These are phyloP conservation scores for Myxozyma mucilagina DNA, from an alignment of 805 yeast species.

Conservation along the genomic window DNA sequence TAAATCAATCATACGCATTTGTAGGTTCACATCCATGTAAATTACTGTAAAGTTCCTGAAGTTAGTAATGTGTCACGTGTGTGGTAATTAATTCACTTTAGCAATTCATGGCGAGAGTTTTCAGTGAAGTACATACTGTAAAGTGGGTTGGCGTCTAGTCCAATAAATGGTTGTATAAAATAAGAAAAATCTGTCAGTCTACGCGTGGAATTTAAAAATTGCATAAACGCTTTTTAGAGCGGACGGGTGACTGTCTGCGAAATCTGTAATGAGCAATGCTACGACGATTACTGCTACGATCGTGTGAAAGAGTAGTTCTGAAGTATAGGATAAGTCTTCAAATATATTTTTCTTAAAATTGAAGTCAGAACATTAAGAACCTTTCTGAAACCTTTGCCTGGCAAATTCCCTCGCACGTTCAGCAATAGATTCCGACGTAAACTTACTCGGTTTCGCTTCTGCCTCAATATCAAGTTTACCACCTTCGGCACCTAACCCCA, in stretches of 20 bases:
- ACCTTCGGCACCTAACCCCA: constrained; percentile 24
- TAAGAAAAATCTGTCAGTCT: no score
- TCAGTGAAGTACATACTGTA: no score
- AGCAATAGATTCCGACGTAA: constrained; percentile 1
- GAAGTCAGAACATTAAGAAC: neutral
- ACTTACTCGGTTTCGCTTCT: neutral
- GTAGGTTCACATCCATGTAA: neutral
- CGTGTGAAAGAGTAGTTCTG: no score
- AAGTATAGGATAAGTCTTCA: neutral
- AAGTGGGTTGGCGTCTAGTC: no score
- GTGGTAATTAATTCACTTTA: neutral
- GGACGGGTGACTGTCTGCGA: no score
- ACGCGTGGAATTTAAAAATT: no score
- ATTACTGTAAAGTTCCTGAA: neutral
- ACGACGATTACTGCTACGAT: no score
- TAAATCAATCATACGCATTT: constrained; percentile 8
- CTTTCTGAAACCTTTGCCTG: neutral
- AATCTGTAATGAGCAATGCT: no score
- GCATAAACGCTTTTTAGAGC: no score
- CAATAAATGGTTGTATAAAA: no score
- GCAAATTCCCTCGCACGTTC: constrained; percentile 6
- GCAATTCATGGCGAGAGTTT: no score
- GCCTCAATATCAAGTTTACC: constrained; percentile 8
- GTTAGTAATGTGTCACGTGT: neutral
- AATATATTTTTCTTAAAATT: neutral